Percentiles rank a stretch among this genome's conserved stretches.
Conservation (phyloP, 139 green algal genomes). For the Chlamydomonas sphaeroides region DNA sequence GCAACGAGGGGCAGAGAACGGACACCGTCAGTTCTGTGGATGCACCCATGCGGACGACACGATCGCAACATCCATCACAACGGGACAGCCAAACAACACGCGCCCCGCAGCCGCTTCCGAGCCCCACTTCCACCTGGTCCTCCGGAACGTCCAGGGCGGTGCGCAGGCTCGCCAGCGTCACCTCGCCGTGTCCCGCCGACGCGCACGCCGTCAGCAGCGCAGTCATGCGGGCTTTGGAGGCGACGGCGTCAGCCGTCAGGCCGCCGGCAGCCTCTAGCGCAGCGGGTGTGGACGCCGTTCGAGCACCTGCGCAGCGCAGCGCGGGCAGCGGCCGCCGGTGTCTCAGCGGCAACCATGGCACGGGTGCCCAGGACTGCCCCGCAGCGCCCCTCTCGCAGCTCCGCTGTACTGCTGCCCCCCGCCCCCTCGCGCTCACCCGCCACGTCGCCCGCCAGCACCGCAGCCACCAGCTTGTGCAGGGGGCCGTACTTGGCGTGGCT, state of each 20-base stretch:
- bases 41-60: no score
- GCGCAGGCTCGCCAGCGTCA: slow-evolving; percentile 35
- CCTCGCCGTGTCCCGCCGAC: slow-evolving; percentile 6
- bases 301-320: slow-evolving; percentile 44
- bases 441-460: slow-evolving; percentile 61
- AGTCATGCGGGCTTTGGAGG: slow-evolving; percentile 63
- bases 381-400: no score
- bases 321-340: no score
- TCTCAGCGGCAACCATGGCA: no score
- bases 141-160: slow-evolving; percentile 55
- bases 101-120: not conserved
- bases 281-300: slow-evolving; percentile 37
- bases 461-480: slow-evolving; percentile 50
- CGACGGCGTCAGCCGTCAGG: slow-evolving; percentile 36
- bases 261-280: slow-evolving; percentile 45
- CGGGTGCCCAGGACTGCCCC: no score
- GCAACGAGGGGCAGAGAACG: no score
- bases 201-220: slow-evolving; percentile 57
- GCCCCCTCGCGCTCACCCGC: slow-evolving; percentile 36
- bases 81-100: not conserved
- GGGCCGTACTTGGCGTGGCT: slow-evolving; percentile 36
- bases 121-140: slow-evolving; percentile 37
- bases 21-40: no score
- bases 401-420: no score
- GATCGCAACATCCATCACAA: not conserved